Evolutionary conservation across 2,329 filamentous ascomycete species (phyloP), one percentile per base, ranked within the genome.

Genomic region (Mycogone perniciosa): DNA sequence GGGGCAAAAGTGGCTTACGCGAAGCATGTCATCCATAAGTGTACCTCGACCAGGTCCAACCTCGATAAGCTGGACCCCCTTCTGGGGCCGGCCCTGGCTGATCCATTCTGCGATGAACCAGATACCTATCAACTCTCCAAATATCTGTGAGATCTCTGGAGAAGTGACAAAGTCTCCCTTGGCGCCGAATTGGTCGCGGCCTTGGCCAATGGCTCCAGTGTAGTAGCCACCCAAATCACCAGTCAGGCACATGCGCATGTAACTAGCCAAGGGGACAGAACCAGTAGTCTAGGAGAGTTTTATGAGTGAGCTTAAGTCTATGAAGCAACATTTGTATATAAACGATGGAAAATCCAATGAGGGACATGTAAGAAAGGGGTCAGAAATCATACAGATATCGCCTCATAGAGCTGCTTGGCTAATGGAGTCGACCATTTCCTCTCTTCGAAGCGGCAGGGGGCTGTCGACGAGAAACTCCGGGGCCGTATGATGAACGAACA

Each of bases 21-120:
- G 79, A 59, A 99, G 71, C 71, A 97, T 88, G 73, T 99, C 93
- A 70, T 92, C 89, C 92, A 99, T 99, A 60, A 99, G 73, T 10
- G 93, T 99, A 10, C 93, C 93, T 66, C 92, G 83, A 9, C 93
- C 93, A 4, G 93, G 93, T 0, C 93, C 93, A 59, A 97, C 84
- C 69, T 99, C 93, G 63, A 99, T 89, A 57, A 99, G 75, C 65
- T 96, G 86, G 11, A 96, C 84, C 29, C 88, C 89, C 31, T 79
- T 75, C 54, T 73, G 81, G 50, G 81, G 86, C 54, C 77, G 79
- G 11, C 90, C 91, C 67, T 99, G 93, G 38, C 87, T 86, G 67
- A 97, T 88, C 92, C 93, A 99, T 75, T 99, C 93, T 39, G 92
- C 85, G 46, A 97, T 85, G 55, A 96, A 85, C 93, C 93, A 99